These are phyloP conservation scores for Tetracladium marchalianum DNA, from an alignment of 495 filamentous ascomycete species.

Conservation along the genomic window DNA sequence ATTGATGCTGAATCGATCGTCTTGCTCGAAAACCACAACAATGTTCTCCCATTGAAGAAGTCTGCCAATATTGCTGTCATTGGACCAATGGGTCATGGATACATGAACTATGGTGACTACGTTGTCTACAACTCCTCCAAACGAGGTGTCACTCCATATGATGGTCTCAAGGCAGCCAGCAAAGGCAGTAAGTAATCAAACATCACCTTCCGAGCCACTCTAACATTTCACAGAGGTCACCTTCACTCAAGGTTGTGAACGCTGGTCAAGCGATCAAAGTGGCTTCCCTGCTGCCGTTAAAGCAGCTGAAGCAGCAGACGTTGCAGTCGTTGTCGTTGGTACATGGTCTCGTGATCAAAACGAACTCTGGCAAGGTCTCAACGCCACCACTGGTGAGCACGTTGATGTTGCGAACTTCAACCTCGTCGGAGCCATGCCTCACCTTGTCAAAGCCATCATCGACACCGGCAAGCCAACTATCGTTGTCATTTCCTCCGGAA, in stretches of 20 bases:
- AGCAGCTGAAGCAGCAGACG: slow-evolving; percentile 53
- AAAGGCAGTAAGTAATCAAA: slow-evolving; percentile 25
- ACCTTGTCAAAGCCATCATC: slow-evolving; percentile 51
- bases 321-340: slow-evolving; percentile 61
- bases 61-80: slow-evolving; percentile 57
- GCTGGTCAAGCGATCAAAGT: slow-evolving; percentile 59
- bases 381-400: slow-evolving; percentile 65
- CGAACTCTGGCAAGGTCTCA: slow-evolving; percentile 56
- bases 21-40: slow-evolving; percentile 56
- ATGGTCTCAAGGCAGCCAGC: slow-evolving; percentile 52
- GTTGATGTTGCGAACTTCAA: slow-evolving; percentile 51
- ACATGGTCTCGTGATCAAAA: slow-evolving; percentile 66
- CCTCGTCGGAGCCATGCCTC: slow-evolving; percentile 60
- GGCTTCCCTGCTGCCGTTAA: slow-evolving; percentile 52
- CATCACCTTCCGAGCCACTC: slow-evolving; percentile 1
- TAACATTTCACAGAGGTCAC: slow-evolving; percentile 31
- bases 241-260: slow-evolving; percentile 60
- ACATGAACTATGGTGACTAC: slow-evolving; percentile 64
- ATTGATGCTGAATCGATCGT: slow-evolving; percentile 62
- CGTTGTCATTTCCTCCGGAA: slow-evolving; percentile 59
- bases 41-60: slow-evolving; percentile 49
- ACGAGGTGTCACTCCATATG: slow-evolving; percentile 53
- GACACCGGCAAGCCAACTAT: slow-evolving; percentile 57
- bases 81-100: slow-evolving; percentile 62
- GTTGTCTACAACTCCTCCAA: slow-evolving; percentile 51